Evolutionary conservation across 164 flowering plant species (phyloP), one percentile per base, ranked within the genome.

Genomic region (Magnolia sinica): DNA sequence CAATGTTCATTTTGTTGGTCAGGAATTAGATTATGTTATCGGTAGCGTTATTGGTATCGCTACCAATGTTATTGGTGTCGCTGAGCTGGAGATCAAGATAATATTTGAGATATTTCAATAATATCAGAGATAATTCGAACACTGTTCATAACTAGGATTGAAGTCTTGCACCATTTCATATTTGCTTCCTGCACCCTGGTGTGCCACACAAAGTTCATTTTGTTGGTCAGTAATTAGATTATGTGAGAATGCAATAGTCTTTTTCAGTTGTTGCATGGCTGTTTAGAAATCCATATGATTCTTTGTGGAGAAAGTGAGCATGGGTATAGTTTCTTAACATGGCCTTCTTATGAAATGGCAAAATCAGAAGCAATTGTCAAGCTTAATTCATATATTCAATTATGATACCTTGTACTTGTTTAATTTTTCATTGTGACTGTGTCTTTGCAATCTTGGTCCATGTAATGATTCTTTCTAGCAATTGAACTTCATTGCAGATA

Each of bases 401-500:
- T 55, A 55, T 11, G 8, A 19, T n/a, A 8, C n/a, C 7, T n/a
- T 64, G 68, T 64, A 5, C 22, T 8, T 64, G 24, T 8, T 19
- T 64, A 11, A n/a, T 22, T 64, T 16, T n/a, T 64, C 19, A n/a
- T 64, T n/a, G 1, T 37, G 16, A 68, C 18, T 24, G 27, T 29
- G 50, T 31, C 50, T 8, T 37, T 51, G 29, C 50, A 6, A 68
- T 31, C 67, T 73, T 59, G 24, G 23, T 59, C 19, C 27, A 24
- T 7, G 22, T 72, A 20, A n/a, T 67, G 14, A 22, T 49, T 18
- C 9, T 64, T 52, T 72, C 58, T 20, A 78, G 52, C 45, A 3
- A 37, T 27, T 70, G 37, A 19, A 52, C 50, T 71, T 29, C 31
- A 45, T 71, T 84, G 88, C 96, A 96, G 99, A 91, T 92, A 76